Evolutionary conservation across 805 yeast species (phyloP), one percentile per base, ranked within the genome.

Genomic region (Kuraishia piskuri): DNA sequence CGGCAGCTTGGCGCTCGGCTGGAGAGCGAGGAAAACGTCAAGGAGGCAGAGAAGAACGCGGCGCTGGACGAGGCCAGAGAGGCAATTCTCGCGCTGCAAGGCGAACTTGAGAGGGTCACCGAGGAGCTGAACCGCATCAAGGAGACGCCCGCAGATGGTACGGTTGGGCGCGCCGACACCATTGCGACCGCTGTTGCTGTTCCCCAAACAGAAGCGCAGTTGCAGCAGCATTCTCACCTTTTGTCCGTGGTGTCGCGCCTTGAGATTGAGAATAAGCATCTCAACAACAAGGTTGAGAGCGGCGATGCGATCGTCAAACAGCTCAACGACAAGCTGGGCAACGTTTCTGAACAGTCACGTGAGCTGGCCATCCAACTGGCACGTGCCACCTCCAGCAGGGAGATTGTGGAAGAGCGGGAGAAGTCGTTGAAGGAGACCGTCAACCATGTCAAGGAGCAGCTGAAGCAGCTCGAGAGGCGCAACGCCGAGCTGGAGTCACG

Each of bases 1-100:
- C 77, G 98, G 57, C 80, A 79, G 51, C 71, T 92, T 19, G 95
- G 92, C 10, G 73, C 77, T 45, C 81, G 83, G 61, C 70, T 91
- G 53, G 97, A 91, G 63, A 68, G 64, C 5, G 79, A 80, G 50
- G 96, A 88, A 59, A 61, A 61, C 17, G 50, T 56, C 6, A 62
- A 65, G 6, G 63, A 65, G 36, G 68, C 64, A 12, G 55, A 77
- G 22, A 83, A 80, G 57, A 72, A 74, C 21, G 68, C 70, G 2
- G 82, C 81, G 0, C 72, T 79, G 19, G 75, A 72, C 50, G 89
- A 84, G 57, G 91, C 92, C 0, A 80, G 80, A 56, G 83, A 82
- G 25, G 90, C 90, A 1, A 84, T 87, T 23, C 57, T 78, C 24
- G 78, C 83, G 0, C 69, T 87, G 50, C 83, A 84, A 63, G 78